phyloP scores from a whole-genome alignment of 2,329 filamentous ascomycete species.

The Xylariomycetidae sp. region DNA sequence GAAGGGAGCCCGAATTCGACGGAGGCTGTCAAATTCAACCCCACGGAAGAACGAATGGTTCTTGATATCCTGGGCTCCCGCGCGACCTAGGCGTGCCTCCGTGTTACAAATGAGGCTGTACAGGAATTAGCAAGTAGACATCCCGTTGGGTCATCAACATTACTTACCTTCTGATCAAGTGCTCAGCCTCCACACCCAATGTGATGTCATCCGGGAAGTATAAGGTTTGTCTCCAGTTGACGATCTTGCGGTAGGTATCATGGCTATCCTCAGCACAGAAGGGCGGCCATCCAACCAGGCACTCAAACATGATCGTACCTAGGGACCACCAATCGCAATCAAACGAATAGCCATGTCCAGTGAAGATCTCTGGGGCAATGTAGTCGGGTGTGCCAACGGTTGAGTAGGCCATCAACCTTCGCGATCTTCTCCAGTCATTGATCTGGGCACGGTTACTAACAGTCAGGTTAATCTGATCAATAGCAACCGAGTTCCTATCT shows the following conservation, averaged over 20 bases:
- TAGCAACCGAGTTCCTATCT: constrained; percentile 88
- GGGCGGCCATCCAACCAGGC: constrained; percentile 94
- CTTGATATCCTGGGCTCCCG: constrained; percentile 89
- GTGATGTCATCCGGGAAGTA: constrained; percentile 97
- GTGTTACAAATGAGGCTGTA: constrained; percentile 89
- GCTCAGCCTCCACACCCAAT: constrained; percentile 82
- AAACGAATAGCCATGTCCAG: constrained; percentile 90
- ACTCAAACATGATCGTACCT: constrained; percentile 99
- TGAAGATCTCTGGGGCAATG: constrained; percentile 97
- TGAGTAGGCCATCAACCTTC: constrained; percentile 93
- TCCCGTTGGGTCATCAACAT: too few relatives aligned
- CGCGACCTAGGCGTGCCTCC: constrained; percentile 82
- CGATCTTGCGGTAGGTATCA: constrained; percentile 98
- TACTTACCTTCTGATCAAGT: constrained; percentile 83
- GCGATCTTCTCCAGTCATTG: constrained; percentile 97
- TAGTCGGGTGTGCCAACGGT: constrained; percentile 98
- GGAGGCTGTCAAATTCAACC: constrained; percentile 89
- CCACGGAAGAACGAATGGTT: constrained; percentile 93
- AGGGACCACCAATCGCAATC: constrained; percentile 99
- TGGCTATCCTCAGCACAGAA: constrained; percentile 98
- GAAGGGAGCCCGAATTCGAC: constrained; percentile 90
- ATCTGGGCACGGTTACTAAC: constrained; percentile 97
- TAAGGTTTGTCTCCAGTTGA: constrained; percentile 93
- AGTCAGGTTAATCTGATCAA: constrained; percentile 97
- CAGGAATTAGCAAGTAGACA: background rate